Evolutionary conservation across 805 yeast genomes (phyloP), one percentile per base, ranked within the genome.

Genomic region (Monosporozyma aerobia): DNA sequence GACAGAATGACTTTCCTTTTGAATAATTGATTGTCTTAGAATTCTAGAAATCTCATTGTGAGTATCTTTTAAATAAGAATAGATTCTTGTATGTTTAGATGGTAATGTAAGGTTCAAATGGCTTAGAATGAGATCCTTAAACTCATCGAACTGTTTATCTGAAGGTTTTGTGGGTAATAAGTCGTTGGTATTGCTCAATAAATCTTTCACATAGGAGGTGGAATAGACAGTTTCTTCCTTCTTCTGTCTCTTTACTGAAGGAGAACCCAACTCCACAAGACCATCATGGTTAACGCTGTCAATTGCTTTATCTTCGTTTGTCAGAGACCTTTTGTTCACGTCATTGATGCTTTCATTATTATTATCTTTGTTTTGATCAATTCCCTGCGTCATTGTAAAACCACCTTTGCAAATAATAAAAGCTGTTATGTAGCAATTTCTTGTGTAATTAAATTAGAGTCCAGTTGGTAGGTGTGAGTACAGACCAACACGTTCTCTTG

Each of bases 1-100:
- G 11, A 83, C 79, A 2, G 97, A 92, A 63, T 87, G 89, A 6
- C 95, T 90, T 56, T 89, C 94, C 30, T 79, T 76, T 55, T 79
- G 79, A 25, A 73, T 70, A 1, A 90, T 75, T 0, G 95, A 83
- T 55, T 81, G 82, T 49, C 79, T 80, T 49, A 90, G 63, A 57
- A 87, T 65, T 11, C 72, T 69, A 55, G 77, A 78, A 1, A 90
- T 63, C 56, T 85, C 85, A 1, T 69, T 55, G 44, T 63, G 58
- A 3, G 60, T 55, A 9, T 57, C 62, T 30, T 51, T 50, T 22
- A 67, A 48, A 52, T 58, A 62, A 7, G 58, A 50, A 14, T 58
- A 62, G 3, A 64, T 49, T 14, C 39, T 57, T 6, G 56, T 51
- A 23, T 63, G 59, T 3, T 54, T 51, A 3, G 58, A 54, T 1